Evolutionary conservation across 2,329 filamentous ascomycete genomes (phyloP), one percentile per base, ranked within the genome.

Genomic region (Sporothrix brasiliensis): DNA sequence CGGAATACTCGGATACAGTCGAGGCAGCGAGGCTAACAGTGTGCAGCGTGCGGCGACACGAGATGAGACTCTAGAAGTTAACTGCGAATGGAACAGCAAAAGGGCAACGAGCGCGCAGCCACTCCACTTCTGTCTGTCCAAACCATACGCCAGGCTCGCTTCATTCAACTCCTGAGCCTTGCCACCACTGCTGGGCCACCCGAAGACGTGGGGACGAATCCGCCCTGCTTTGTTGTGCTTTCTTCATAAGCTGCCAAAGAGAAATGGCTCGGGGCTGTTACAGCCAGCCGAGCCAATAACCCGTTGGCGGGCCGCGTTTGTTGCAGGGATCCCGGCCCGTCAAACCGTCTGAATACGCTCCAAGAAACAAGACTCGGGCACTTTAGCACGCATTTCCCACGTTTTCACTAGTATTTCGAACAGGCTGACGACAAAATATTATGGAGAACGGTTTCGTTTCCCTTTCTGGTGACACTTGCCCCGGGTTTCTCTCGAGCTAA

Each of bases 211-310:
- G 44, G 30, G 44, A 34, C 34, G 27, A 50, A n/a, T 52, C 27
- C 44, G 47, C 39, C 27, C 52, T 27, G 13, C 11, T 47, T 41
- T 27, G 27, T 34, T 39, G 47, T 66, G 44, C 27, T n/a, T 27
- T 66, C 24, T 13, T 27, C 49, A 56, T 56, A 53, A 52, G 39
- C 54, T 27, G 24, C 19, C 54, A 61, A 47, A 56, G 39, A 65
- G 60, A 49, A 65, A 49, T 50, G 41, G 58, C 68, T 69, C 68
- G 58, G 68, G 34, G 56, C 47, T 27, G 39, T 56, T 67, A 47
- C 63, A 63, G 61, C 53, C 69, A 52, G 69, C 44, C 69, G 65
- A 67, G 69, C 69, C 69, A 70, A 70, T 70, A 60, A 63, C 21
- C 65, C 69, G 63, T 66, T 53, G 54, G 34, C 50, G 47, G 63